Evolutionary conservation across 2,329 filamentous ascomycete species (phyloP), one percentile per base, ranked within the genome.

Genomic region (Simplicillium sp.): DNA sequence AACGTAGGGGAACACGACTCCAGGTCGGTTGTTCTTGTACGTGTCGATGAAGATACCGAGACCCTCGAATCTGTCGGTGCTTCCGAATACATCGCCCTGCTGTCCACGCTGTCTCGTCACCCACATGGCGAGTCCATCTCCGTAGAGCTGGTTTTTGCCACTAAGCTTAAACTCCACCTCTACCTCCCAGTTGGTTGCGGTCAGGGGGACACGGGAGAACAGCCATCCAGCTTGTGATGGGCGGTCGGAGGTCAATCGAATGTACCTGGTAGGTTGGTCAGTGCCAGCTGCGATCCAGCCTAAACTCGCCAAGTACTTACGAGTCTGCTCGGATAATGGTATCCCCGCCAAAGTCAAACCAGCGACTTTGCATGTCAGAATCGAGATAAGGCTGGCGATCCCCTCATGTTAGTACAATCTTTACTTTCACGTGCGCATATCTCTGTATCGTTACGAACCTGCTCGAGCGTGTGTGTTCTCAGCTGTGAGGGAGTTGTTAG

Each of bases 341-440:
- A 67, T 95, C 88, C 58, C 90, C 92, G 59, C 92, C 92, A 75
- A 94, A 98, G 68, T 98, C 92, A 67, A 90, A 98, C 90, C 92
- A 98, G 60, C 92, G 83, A 68, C 87, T 95, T 68, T 94, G 85
- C 82, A 97, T 89, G 64, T 97, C 92, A 46, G 88, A 92, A 67
- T 98, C 92, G 54, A 98, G 80, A 66, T 96, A 98, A 47, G 92
- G 92, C 84, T 96, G 58, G 48, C 40, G 49, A 41, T 33, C 37
- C 52, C 48, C 41, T 29, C 18, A n/a, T 31, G 34, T 33, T 40
- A 44, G 48, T 40, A 40, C 46, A 38, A 33, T 39, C 48, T 56
- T 14, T 15, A 39, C 14, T 25, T 32, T 35, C 37, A 46, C 48
- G 39, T 50, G 48, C 44, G 29, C 40, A 43, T 46, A 41, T 52